Percentiles rank a stretch among this genome's conserved stretches.
phyloP scores from a whole-genome alignment of 208 protist species.

The Trypanosoma melophagium region DNA sequence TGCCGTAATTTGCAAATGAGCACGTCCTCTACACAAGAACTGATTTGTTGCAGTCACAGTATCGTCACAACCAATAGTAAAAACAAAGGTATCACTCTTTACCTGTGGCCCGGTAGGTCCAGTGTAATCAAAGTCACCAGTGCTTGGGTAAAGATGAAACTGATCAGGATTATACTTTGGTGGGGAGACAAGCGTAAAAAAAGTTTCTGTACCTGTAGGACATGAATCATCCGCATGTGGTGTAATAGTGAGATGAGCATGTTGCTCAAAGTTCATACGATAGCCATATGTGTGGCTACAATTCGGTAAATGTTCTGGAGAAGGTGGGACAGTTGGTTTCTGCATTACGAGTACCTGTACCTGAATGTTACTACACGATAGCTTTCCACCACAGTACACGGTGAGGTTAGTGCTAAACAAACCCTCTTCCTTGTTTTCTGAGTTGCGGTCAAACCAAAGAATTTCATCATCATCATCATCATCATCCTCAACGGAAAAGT shows the following conservation, averaged over 20 bases:
- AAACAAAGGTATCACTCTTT: slow-evolving; percentile 26
- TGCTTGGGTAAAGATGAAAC: slow-evolving; percentile 24
- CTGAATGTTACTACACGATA: slow-evolving; percentile 38
- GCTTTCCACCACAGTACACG: slow-evolving; percentile 41
- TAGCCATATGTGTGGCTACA: slow-evolving; percentile 29
- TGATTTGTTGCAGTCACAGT: not conserved
- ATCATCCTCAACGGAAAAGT: slow-evolving; percentile 28
- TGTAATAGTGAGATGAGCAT: slow-evolving; percentile 14
- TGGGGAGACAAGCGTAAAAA: slow-evolving; percentile 19
- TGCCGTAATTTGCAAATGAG: slow-evolving; percentile 24
- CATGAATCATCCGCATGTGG: slow-evolving; percentile 33
- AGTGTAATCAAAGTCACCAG: slow-evolving; percentile 30
- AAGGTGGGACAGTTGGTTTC: slow-evolving; percentile 2
- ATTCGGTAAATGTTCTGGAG: slow-evolving; percentile 3
- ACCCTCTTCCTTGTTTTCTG: slow-evolving; percentile 32
- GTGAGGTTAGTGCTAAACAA: slow-evolving; percentile 41
- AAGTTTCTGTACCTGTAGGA: slow-evolving; percentile 1
- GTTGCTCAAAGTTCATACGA: slow-evolving; percentile 21
- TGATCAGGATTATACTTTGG: slow-evolving; percentile 28
- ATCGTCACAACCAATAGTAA: slow-evolving; percentile 26
- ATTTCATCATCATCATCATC: slow-evolving; percentile 7
- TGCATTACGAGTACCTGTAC: slow-evolving; percentile 25
- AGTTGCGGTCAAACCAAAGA: slow-evolving; percentile 45
- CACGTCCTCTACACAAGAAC: slow-evolving; percentile 25
- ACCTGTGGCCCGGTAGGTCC: slow-evolving; percentile 25